Evolutionary conservation across 1,139 yeast species (phyloP).

Genomic region (Pneumocystis canis): DNA sequence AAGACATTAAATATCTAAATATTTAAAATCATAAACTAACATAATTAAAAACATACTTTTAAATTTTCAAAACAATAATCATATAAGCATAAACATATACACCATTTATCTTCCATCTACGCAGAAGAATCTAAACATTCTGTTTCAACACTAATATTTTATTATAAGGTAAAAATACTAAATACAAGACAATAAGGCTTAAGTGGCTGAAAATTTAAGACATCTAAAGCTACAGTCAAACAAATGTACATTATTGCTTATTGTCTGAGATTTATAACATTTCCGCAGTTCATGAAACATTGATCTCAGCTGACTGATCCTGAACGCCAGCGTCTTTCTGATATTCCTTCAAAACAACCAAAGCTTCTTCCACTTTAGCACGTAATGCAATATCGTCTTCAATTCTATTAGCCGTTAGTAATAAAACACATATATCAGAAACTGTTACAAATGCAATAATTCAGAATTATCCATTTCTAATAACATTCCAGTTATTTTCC

Average conservation of each 20-base stretch:
- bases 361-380: constrained; percentile 88
- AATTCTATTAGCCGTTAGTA: constrained; percentile 24
- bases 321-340: constrained; percentile 4
- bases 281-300: background rate
- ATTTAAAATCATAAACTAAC: no score
- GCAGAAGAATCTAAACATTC: background rate
- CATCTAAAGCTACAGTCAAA: background rate
- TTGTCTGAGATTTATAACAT: background rate
- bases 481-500: constrained; percentile 98
- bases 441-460: constrained; percentile 49
- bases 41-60: no score
- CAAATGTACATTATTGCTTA: background rate
- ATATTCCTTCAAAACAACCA: constrained; percentile 73
- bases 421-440: constrained; percentile 25
- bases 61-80: background rate
- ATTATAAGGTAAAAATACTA: background rate
- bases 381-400: constrained; percentile 75
- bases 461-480: constrained; percentile 89
- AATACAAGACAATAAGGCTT: background rate
- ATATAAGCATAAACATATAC: background rate
- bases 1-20: no score
- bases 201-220: background rate
- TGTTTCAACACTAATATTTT: background rate
- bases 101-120: background rate
- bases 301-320: background rate